Evolutionary conservation across 108 stramenopile species (phyloP).

Genomic region (Nannochloropsis oceanica): DNA sequence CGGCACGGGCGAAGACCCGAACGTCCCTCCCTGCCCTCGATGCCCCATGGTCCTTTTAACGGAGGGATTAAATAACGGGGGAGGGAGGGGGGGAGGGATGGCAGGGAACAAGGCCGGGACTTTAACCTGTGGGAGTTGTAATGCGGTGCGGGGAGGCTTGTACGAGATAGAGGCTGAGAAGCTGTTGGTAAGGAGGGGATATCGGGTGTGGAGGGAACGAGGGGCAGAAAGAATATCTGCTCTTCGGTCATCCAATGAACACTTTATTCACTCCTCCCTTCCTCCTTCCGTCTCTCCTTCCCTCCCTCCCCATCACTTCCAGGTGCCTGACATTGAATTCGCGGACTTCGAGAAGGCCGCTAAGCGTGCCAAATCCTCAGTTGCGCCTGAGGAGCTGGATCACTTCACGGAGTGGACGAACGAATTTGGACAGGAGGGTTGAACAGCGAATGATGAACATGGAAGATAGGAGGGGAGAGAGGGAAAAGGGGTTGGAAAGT

Average conservation of each 20-base stretch:
- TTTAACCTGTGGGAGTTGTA: neutral
- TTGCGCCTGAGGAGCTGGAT: conserved; percentile 74
- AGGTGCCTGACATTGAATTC: conserved; percentile 27
- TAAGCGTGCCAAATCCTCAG: conserved; percentile 43
- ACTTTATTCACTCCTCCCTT: neutral
- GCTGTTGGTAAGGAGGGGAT: neutral
- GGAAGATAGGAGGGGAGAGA: neutral
- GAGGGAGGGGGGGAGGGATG: no score
- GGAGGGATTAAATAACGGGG: no score
- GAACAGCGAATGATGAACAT: neutral
- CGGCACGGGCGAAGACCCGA: neutral
- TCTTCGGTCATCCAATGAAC: no score
- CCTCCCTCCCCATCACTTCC: neutral
- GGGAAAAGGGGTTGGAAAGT: neutral
- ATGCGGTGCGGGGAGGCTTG: neutral
- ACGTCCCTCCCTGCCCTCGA: neutral
- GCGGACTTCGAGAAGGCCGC: conserved; percentile 38
- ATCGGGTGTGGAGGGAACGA: neutral
- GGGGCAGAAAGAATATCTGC: no score
- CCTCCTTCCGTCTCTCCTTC: neutral
- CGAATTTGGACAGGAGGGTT: conserved; percentile 90
- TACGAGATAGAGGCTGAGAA: neutral
- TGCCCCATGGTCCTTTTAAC: neutral
- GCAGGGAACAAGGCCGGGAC: neutral
- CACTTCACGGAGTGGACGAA: conserved; percentile 85